Evolutionary conservation across 2,329 filamentous ascomycete genomes (phyloP).

Genomic region (Colletotrichum costaricense): DNA sequence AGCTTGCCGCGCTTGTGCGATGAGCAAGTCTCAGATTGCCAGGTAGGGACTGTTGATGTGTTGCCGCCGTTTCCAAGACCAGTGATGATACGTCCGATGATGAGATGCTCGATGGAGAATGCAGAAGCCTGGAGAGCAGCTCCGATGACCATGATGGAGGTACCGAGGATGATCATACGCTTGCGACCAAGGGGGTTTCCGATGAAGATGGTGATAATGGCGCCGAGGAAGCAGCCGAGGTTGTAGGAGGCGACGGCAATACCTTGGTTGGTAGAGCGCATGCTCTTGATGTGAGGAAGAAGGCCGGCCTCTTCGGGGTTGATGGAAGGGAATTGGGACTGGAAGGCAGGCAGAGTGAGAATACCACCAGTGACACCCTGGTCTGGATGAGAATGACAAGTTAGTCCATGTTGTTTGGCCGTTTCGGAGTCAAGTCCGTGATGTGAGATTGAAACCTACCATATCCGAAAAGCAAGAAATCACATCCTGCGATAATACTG

Average conservation of each 20-base stretch:
- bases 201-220: conserved; percentile 46
- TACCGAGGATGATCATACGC: conserved; percentile 54
- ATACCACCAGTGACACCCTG: conserved; percentile 83
- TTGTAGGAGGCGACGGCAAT: conserved; percentile 68
- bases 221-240: conserved; percentile 68
- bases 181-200: conserved; percentile 55
- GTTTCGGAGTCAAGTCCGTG: background rate
- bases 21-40: conserved; percentile 70
- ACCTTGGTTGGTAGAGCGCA: conserved; percentile 63
- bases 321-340: conserved; percentile 56
- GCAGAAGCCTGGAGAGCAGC: conserved; percentile 57
- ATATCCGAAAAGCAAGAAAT: conserved; percentile 74
- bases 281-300: conserved; percentile 45
- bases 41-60: conserved; percentile 64
- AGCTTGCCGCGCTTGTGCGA: conserved; percentile 69
- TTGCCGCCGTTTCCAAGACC: conserved; percentile 50
- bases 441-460: conserved; percentile 48
- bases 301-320: conserved; percentile 40
- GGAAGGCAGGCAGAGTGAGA: conserved; percentile 74
- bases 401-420: background rate
- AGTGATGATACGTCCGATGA: conserved; percentile 63
- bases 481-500: conserved; percentile 76
- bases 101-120: conserved; percentile 63
- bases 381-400: conserved; percentile 61
- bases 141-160: conserved; percentile 56